These are phyloP conservation scores for Spathaspora passalidarum DNA, from an alignment of 805 yeast species.

Conservation along the genomic window DNA sequence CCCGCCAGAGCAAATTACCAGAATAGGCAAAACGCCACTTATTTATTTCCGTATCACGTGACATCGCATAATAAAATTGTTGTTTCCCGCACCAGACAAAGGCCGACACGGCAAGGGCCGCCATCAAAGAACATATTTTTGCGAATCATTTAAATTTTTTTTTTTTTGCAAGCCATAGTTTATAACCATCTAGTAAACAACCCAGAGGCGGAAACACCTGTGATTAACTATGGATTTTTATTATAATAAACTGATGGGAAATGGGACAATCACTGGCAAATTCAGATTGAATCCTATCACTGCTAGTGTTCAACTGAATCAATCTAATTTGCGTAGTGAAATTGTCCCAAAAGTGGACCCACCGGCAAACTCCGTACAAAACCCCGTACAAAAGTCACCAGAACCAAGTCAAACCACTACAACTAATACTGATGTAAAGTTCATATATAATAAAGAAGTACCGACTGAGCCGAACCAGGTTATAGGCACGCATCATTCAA, in stretches of 20 bases:
- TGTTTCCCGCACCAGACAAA: background rate
- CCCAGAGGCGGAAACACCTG: background rate
- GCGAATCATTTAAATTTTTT: background rate
- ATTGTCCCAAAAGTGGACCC: background rate
- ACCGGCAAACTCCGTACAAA: too few relatives aligned
- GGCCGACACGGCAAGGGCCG: background rate
- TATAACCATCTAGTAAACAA: background rate
- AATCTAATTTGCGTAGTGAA: slow-evolving; percentile 13
- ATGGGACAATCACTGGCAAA: slow-evolving; percentile 36
- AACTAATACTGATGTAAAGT: background rate
- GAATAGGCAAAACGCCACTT: background rate
- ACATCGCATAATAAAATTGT: background rate
- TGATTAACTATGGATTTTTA: slow-evolving; percentile 28
- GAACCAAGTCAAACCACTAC: background rate
- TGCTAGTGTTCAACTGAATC: slow-evolving; percentile 14
- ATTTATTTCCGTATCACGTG: background rate
- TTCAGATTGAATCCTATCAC: slow-evolving; percentile 18
- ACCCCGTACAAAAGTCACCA: too few relatives aligned
- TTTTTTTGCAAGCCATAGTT: background rate
- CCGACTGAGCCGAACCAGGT: slow-evolving; percentile 1
- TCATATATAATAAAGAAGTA: background rate
- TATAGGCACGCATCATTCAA: slow-evolving; percentile 34
- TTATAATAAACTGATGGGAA: slow-evolving; percentile 37
- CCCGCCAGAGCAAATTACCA: background rate
- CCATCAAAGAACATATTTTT: background rate